Evolutionary conservation across 148 eudicot species (phyloP).

Genomic region (Euryodendron excelsum): DNA sequence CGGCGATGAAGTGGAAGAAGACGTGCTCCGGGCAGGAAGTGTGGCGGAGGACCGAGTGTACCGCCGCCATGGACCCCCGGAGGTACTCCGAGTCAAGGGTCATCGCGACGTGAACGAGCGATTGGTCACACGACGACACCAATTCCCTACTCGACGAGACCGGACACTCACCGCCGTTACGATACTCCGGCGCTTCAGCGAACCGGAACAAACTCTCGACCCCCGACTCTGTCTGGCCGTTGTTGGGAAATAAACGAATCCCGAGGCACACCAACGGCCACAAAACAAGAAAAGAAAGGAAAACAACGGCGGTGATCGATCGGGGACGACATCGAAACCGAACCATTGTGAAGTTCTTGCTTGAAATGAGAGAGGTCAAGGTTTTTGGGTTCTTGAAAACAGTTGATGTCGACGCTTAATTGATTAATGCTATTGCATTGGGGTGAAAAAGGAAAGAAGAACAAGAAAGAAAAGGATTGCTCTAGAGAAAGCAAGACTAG

Average conservation of each 20-base stretch:
- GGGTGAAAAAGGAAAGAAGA: background rate
- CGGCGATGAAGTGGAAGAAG: constrained; percentile 60
- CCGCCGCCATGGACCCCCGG: constrained; percentile 74
- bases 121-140: constrained; percentile 28
- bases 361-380: no score
- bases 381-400: background rate
- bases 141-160: background rate
- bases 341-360: no score
- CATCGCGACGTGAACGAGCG: constrained; percentile 53
- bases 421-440: background rate
- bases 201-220: constrained; percentile 20
- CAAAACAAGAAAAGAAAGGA: background rate
- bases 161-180: constrained; percentile 46
- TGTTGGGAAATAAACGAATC: constrained; percentile 37
- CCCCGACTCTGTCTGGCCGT: constrained; percentile 20
- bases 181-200: constrained; percentile 63
- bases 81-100: constrained; percentile 59
- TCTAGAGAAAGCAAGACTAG: background rate
- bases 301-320: constrained; percentile 21
- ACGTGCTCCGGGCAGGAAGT: constrained; percentile 61
- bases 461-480: background rate
- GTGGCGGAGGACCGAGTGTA: constrained; percentile 66
- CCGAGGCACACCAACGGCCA: constrained; percentile 15
- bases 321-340: no score
- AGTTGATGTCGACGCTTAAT: no score